Conservation (phyloP, 768 basidiomycete species). For the Pisolithus albus region DNA sequence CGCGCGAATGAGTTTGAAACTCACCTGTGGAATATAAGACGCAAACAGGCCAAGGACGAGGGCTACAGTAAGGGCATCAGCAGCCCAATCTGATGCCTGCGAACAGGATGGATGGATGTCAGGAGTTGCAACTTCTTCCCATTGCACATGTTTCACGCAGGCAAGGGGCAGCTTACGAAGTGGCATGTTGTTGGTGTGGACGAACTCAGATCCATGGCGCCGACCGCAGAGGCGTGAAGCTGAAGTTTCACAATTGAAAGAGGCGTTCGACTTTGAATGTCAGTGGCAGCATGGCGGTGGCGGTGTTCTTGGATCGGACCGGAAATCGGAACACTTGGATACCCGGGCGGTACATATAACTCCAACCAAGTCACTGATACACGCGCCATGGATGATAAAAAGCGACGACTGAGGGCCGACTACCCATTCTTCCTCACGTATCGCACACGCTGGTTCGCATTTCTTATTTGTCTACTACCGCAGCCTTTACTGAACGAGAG, state of each 20-base stretch:
- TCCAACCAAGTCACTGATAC: too few species aligned
- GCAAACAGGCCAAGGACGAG: slow-evolving; percentile 70
- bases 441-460: slow-evolving; percentile 58
- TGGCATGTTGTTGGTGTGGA: slow-evolving; percentile 9
- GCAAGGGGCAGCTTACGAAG: slow-evolving; percentile 11
- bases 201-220: not conserved
- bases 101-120: not conserved
- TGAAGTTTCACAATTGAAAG: too few species aligned
- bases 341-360: not conserved
- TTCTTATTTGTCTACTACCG: not conserved
- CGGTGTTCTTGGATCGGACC: not conserved
- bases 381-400: slow-evolving; percentile 19
- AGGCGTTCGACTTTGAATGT: too few species aligned
- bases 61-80: slow-evolving; percentile 50
- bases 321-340: not conserved
- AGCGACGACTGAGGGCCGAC: slow-evolving; percentile 39
- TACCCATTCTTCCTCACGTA: slow-evolving; percentile 58
- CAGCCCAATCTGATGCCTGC: slow-evolving; percentile 70
- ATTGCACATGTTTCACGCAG: not conserved
- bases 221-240: not conserved
- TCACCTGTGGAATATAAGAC: slow-evolving; percentile 80
- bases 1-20: slow-evolving; percentile 1
- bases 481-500: not conserved
- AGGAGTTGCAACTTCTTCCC: slow-evolving; percentile 1
- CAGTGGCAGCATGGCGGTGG: not conserved